These are phyloP conservation scores for Pseudogymnoascus sp. DNA, from an alignment of 2,329 filamentous ascomycete genomes.

Conservation along the genomic window DNA sequence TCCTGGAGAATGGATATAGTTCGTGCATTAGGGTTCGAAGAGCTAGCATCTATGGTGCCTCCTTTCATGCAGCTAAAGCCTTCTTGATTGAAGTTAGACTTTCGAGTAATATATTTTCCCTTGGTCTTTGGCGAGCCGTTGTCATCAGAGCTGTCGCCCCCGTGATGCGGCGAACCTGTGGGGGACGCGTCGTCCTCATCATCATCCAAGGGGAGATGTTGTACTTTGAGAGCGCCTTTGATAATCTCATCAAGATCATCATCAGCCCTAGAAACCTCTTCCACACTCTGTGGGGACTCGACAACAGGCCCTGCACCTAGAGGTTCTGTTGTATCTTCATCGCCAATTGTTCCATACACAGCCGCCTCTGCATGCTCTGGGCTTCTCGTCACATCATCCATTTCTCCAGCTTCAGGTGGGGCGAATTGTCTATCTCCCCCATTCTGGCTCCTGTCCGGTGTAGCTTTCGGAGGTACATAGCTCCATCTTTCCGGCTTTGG, in stretches of 20 bases:
- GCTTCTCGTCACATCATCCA: not conserved
- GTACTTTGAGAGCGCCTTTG: constrained; percentile 48
- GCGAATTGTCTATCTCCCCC: not conserved
- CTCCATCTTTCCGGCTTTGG: constrained; percentile 32
- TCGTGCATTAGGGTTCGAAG: constrained; percentile 58
- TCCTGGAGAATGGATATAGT: constrained; percentile 71
- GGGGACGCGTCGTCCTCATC: constrained; percentile 35
- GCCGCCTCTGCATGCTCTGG: not conserved
- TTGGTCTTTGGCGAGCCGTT: not conserved
- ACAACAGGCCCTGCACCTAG: not conserved
- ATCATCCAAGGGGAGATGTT: constrained; percentile 47
- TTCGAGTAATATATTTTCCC: constrained; percentile 5
- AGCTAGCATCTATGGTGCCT: constrained; percentile 32
- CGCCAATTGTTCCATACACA: not conserved
- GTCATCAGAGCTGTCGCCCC: not conserved
- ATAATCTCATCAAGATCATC: constrained; percentile 60
- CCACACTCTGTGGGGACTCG: not conserved
- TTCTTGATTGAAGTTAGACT: constrained; percentile 30
- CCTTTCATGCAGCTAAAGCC: constrained; percentile 47
- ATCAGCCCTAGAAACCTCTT: constrained; percentile 5
- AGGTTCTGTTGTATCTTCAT: not conserved
- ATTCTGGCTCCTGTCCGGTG: constrained; percentile 28
- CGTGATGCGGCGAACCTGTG: constrained; percentile 15
- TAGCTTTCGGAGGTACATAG: constrained; percentile 31
- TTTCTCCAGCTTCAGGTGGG: not conserved